phyloP scores from a whole-genome alignment of 768 basidiomycete species.

The Suillus subalutaceus region DNA sequence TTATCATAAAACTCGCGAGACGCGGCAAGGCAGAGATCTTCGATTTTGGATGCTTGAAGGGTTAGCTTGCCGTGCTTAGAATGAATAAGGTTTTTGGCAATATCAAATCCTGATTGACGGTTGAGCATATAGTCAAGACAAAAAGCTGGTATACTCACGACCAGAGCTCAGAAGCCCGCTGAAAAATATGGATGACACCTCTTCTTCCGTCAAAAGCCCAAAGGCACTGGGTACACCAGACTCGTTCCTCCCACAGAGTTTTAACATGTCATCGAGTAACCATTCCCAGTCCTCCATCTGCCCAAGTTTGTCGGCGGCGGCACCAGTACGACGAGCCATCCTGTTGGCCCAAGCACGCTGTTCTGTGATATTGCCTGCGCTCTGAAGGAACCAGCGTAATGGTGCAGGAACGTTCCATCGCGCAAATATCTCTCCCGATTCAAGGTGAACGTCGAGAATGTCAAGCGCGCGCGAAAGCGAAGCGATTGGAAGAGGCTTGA shows the following conservation, averaged over 20 bases:
- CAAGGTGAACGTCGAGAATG: conserved; percentile 90
- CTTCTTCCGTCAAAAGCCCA: conserved; percentile 68
- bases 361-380: conserved; percentile 60
- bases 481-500: conserved; percentile 72
- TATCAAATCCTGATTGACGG: conserved; percentile 54
- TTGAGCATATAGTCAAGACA: conserved; percentile 12
- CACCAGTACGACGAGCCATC: conserved; percentile 75
- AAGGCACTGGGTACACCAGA: conserved; percentile 75
- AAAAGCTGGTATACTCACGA: conserved; percentile 58
- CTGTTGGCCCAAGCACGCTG: conserved; percentile 87
- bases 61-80: conserved; percentile 47
- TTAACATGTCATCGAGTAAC: conserved; percentile 89
- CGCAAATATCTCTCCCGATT: conserved; percentile 89
- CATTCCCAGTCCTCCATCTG: conserved; percentile 82
- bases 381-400: conserved; percentile 89
- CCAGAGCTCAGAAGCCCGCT: conserved; percentile 84
- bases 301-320: conserved; percentile 52
- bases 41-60: conserved; percentile 54
- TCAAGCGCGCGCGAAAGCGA: conserved; percentile 86
- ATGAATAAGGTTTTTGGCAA: conserved; percentile 66
- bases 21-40: conserved; percentile 78
- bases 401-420: conserved; percentile 86
- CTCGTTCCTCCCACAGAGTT: conserved; percentile 68
- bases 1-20: conserved; percentile 96
- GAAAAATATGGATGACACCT: conserved; percentile 83